Conservation (phyloP, 2,329 filamentous ascomycete genomes). For the Hypoxylon sp. region DNA sequence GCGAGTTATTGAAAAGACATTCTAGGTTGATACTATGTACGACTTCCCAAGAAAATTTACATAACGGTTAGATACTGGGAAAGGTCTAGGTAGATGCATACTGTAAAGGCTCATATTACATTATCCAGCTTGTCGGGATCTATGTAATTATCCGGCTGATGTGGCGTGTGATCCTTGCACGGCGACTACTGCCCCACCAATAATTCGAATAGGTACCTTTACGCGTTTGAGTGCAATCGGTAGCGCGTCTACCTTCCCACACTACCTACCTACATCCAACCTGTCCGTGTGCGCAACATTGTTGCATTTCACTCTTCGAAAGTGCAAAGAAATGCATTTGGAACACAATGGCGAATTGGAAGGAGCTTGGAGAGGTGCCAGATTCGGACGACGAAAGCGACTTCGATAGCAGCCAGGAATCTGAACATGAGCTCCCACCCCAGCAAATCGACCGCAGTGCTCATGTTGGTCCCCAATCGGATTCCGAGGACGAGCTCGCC, state of each 20-base stretch:
- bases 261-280: slow-evolving; percentile 4
- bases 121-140: background rate
- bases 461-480: background rate
- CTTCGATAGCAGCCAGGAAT: slow-evolving; percentile 54
- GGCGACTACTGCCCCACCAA: slow-evolving; percentile 12
- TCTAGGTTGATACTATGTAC: background rate
- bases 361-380: slow-evolving; percentile 59
- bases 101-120: too few relatives aligned
- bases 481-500: slow-evolving; percentile 10
- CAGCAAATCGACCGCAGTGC: slow-evolving; percentile 6
- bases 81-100: too few relatives aligned
- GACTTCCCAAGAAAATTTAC: slow-evolving; percentile 4
- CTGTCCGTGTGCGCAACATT: slow-evolving; percentile 23
- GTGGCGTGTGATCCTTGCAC: slow-evolving; percentile 11
- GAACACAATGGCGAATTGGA: slow-evolving; percentile 57
- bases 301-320: background rate
- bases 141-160: background rate
- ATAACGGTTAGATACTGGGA: too few relatives aligned
- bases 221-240: slow-evolving; percentile 36
- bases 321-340: slow-evolving; percentile 50
- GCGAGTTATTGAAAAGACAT: slow-evolving; percentile 1
- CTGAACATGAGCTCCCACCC: slow-evolving; percentile 39
- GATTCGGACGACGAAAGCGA: slow-evolving; percentile 59
- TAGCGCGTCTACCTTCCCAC: slow-evolving; percentile 36
- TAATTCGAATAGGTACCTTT: slow-evolving; percentile 21